phyloP scores from a whole-genome alignment of 208 protist genomes.

The Leishmania lainsoni region DNA sequence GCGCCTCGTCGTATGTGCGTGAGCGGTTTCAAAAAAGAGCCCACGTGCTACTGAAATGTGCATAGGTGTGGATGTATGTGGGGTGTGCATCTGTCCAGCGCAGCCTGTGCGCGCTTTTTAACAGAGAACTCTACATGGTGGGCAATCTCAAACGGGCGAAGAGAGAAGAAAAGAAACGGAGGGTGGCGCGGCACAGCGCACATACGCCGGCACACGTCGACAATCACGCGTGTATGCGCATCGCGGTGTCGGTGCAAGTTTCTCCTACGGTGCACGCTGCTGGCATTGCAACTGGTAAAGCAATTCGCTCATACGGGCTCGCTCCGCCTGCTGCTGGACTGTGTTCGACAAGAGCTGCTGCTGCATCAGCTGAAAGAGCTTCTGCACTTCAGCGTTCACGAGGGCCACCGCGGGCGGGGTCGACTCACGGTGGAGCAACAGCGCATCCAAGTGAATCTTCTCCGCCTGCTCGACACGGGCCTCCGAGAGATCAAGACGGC shows the following conservation, averaged over 20 bases:
- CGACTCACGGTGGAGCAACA: constrained; percentile 7
- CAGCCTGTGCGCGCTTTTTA: neutral
- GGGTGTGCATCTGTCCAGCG: neutral
- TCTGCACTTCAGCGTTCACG: constrained; percentile 56
- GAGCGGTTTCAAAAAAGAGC: neutral
- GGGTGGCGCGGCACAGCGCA: neutral
- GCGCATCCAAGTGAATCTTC: constrained; percentile 26
- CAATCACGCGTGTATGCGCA: neutral
- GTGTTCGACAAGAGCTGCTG: constrained; percentile 50
- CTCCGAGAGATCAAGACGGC: constrained; percentile 18
- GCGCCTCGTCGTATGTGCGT: neutral
- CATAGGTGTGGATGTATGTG: neutral
- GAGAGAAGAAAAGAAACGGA: neutral
- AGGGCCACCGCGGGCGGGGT: constrained; percentile 7
- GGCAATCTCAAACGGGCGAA: neutral
- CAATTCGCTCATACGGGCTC: constrained; percentile 52
- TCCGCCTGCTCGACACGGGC: constrained; percentile 3
- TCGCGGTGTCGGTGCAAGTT: neutral
- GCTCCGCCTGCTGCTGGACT: constrained; percentile 54
- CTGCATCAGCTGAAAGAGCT: constrained; percentile 52
- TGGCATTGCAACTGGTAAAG: constrained; percentile 31
- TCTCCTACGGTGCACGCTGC: constrained; percentile 1
- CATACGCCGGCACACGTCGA: neutral
- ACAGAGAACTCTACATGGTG: neutral
- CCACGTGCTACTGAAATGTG: neutral